Conservation (phyloP, 352 stramenopile species). For the Globisporangium cystogenes region DNA sequence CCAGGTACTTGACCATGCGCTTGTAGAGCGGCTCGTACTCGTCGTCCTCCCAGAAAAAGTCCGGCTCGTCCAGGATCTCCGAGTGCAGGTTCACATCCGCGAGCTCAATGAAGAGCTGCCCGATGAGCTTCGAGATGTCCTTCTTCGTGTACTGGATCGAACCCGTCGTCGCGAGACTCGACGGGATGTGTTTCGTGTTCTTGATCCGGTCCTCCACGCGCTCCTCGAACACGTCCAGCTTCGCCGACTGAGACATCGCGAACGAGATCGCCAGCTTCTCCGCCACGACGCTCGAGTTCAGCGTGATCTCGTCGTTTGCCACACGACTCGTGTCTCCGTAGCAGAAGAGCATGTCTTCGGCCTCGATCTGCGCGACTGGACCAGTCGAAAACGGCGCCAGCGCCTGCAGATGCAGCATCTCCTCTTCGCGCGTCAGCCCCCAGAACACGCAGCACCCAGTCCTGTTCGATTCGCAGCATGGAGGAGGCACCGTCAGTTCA, state of each 20-base stretch:
- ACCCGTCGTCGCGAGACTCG: slow-evolving; percentile 75
- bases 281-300: slow-evolving; percentile 55
- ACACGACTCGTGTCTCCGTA: slow-evolving; percentile 49
- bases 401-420: slow-evolving; percentile 38
- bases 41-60: slow-evolving; percentile 92
- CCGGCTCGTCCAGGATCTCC: slow-evolving; percentile 91
- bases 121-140: slow-evolving; percentile 90
- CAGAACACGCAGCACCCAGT: slow-evolving; percentile 72
- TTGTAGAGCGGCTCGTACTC: slow-evolving; percentile 89
- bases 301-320: slow-evolving; percentile 76
- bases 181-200: slow-evolving; percentile 83
- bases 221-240: slow-evolving; percentile 90
- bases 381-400: slow-evolving; percentile 43
- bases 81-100: slow-evolving; percentile 92
- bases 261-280: slow-evolving; percentile 91
- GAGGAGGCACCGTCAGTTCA: background rate
- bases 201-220: slow-evolving; percentile 81
- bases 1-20: slow-evolving; percentile 88
- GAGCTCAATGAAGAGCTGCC: slow-evolving; percentile 84
- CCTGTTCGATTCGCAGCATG: slow-evolving; percentile 18
- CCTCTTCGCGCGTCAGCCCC: slow-evolving; percentile 55
- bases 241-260: slow-evolving; percentile 89
- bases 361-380: slow-evolving; percentile 40
- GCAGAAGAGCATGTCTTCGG: slow-evolving; percentile 58
- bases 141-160: slow-evolving; percentile 87